Evolutionary conservation across 2,329 filamentous ascomycete species (phyloP), one percentile per base, ranked within the genome.

Genomic region (Beauveria asiatica): DNA sequence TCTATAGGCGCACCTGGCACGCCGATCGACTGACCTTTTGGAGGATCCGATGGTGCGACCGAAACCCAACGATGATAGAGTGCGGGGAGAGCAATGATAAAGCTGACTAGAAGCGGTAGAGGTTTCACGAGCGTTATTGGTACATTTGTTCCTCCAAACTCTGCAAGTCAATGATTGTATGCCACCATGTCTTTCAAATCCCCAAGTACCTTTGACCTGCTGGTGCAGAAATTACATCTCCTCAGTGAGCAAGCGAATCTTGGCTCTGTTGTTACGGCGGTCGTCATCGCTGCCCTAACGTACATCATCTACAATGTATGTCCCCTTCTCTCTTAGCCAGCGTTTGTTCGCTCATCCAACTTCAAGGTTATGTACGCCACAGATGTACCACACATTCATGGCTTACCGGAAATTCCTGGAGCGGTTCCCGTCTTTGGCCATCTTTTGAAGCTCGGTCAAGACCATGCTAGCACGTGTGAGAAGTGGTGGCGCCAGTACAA

Each of bases 381-480:
- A 5, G 79, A 82, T 60, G 75, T 81, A 23, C 75, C 78, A 1
- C 71, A 75, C 54, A 81, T 82, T 62, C 74, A 72, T 53, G 76
- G 76, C 16, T 71, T 81, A 11, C 76, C 74, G 16, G 77, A 82
- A 56, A 77, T 82, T 16, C 80, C 80, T 2, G 76, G 76, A 16
- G 78, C 79, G 2, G 66, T 78, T 1, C 80, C 79, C 1, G 70
- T 82, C 10, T 73, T 75, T 23, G 79, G 80, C 1, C 79, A 82
- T 67, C 73, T 82, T 3, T 72, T 80, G 6, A 70, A 75, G 27
- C 74, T 82, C 2, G 80, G 80, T 17, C 77, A 80, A 3, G 79
- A 82, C 64, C 80, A 83, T 68, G 80, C 80, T 21, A 78, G 75
- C 9, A 70, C 75, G 2, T 82, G 79, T 59, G 79, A 79, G 61